Conservation (phyloP, 108 stramenopile genomes). For the Fragilariopsis cylindrus region DNA sequence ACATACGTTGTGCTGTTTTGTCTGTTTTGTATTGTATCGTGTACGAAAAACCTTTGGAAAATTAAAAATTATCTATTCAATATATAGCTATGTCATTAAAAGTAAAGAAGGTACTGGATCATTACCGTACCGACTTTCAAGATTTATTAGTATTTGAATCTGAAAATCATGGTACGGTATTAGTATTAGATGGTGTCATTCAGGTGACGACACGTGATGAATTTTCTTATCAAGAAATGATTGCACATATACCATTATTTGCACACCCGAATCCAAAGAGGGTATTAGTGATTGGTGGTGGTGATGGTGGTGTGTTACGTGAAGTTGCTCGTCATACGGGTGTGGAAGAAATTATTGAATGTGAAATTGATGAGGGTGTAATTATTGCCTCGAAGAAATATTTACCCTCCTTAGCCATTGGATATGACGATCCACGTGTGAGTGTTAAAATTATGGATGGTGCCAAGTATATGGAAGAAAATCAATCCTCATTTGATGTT, state of each 20-base stretch:
- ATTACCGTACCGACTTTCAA: slow-evolving; percentile 83
- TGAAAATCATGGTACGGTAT: slow-evolving; percentile 88
- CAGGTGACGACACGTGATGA: slow-evolving; percentile 97
- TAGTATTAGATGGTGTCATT: slow-evolving; percentile 98
- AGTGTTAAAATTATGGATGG: slow-evolving; percentile 88
- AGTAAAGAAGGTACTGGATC: slow-evolving; percentile 80
- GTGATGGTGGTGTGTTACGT: slow-evolving; percentile 96
- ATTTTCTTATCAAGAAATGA: slow-evolving; percentile 97
- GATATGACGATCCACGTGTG: slow-evolving; percentile 94
- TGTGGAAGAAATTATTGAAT: slow-evolving; percentile 92
- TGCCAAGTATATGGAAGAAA: slow-evolving; percentile 80
- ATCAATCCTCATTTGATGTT: slow-evolving; percentile 81
- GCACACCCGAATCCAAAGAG: slow-evolving; percentile 88
- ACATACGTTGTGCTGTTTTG: too few relatives aligned
- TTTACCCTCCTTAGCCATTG: slow-evolving; percentile 79
- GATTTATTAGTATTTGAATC: slow-evolving; percentile 97
- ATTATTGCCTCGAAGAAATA: slow-evolving; percentile 83
- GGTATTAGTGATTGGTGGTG: slow-evolving; percentile 97
- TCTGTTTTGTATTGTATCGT: too few relatives aligned
- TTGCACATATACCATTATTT: slow-evolving; percentile 93
- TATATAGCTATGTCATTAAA: slow-evolving; percentile 44
- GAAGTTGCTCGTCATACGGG: slow-evolving; percentile 71
- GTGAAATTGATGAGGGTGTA: slow-evolving; percentile 93
- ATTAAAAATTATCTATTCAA: too few relatives aligned
- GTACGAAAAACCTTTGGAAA: too few relatives aligned